Evolutionary conservation across 176 grass and related monocot species (phyloP).

Genomic region (Elymus sibiricus): DNA sequence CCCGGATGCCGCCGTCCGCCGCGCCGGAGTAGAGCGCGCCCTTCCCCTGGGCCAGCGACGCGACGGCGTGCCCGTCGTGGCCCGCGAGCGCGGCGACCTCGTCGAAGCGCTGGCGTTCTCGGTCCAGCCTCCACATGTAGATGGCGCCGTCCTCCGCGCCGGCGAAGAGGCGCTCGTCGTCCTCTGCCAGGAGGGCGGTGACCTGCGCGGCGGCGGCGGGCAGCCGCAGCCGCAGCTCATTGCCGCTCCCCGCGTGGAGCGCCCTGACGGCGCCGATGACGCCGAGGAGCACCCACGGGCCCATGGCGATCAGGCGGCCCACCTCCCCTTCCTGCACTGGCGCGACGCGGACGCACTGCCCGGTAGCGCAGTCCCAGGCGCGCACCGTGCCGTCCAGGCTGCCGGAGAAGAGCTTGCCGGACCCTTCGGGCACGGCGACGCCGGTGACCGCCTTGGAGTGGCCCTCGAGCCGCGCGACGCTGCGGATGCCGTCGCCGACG

Average conservation of each 20-base stretch:
- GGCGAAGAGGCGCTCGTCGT: conserved; percentile 20
- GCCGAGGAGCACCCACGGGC: neutral
- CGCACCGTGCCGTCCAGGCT: conserved; percentile 27
- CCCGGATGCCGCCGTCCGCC: neutral
- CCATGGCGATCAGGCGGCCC: neutral
- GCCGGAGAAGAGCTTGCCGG: conserved; percentile 6
- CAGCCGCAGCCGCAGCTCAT: neutral
- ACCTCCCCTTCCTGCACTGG: neutral
- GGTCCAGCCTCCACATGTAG: neutral
- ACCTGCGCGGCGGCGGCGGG: neutral
- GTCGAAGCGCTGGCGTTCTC: neutral
- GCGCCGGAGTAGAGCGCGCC: conserved; percentile 19
- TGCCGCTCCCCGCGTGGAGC: neutral
- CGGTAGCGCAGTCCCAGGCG: conserved; percentile 11
- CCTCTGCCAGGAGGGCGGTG: neutral
- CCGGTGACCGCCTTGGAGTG: conserved; percentile 15
- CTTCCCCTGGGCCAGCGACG: neutral
- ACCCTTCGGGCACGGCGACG: neutral
- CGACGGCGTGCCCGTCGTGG: neutral
- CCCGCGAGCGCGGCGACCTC: conserved; percentile 11
- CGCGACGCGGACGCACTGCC: neutral
- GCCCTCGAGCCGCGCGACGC: neutral
- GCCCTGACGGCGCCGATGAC: neutral
- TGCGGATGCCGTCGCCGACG: neutral
- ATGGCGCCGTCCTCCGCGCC: conserved; percentile 11